phyloP scores from a whole-genome alignment of 805 yeast species.

The Yarrowia sp. region DNA sequence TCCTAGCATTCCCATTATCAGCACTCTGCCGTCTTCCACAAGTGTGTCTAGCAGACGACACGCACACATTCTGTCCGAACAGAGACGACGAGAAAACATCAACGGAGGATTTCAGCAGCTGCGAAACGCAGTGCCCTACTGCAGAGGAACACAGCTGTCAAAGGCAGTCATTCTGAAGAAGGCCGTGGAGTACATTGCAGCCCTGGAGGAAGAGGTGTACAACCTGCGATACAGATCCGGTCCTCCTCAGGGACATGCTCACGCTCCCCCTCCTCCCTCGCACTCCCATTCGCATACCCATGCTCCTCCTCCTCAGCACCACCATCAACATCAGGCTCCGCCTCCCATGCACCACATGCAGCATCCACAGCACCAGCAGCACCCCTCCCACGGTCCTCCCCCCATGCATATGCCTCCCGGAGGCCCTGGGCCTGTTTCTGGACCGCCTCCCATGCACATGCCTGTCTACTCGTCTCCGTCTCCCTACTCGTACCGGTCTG shows the following conservation, averaged over 20 bases:
- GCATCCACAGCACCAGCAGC: slow-evolving; percentile 16
- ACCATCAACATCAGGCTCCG: slow-evolving; percentile 15
- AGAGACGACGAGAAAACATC: slow-evolving; percentile 56
- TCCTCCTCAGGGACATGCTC: slow-evolving; percentile 11
- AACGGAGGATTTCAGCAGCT: slow-evolving; percentile 56
- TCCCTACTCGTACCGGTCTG: slow-evolving; percentile 27
- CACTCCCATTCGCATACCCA: background rate
- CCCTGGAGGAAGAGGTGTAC: slow-evolving; percentile 49
- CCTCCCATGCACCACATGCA: slow-evolving; percentile 35
- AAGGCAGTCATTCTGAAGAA: slow-evolving; percentile 55
- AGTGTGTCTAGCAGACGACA: slow-evolving; percentile 48
- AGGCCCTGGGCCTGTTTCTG: slow-evolving; percentile 21
- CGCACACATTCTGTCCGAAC: slow-evolving; percentile 57
- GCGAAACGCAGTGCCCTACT: slow-evolving; percentile 53
- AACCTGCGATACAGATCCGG: slow-evolving; percentile 40
- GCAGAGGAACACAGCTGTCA: slow-evolving; percentile 55
- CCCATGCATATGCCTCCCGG: slow-evolving; percentile 22
- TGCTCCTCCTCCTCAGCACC: slow-evolving; percentile 7
- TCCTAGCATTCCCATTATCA: slow-evolving; percentile 42
- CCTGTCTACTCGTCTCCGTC: slow-evolving; percentile 35
- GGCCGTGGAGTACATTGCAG: slow-evolving; percentile 54
- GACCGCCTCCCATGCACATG: slow-evolving; percentile 31
- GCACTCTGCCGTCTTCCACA: slow-evolving; percentile 44
- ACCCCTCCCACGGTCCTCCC: slow-evolving; percentile 9
- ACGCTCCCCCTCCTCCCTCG: background rate